Percentiles rank a stretch among this genome's conserved stretches.
Evolutionary conservation across 1,284 basidiomycete species (phyloP).

Genomic region (Cutaneotrichosporon cutaneum): DNA sequence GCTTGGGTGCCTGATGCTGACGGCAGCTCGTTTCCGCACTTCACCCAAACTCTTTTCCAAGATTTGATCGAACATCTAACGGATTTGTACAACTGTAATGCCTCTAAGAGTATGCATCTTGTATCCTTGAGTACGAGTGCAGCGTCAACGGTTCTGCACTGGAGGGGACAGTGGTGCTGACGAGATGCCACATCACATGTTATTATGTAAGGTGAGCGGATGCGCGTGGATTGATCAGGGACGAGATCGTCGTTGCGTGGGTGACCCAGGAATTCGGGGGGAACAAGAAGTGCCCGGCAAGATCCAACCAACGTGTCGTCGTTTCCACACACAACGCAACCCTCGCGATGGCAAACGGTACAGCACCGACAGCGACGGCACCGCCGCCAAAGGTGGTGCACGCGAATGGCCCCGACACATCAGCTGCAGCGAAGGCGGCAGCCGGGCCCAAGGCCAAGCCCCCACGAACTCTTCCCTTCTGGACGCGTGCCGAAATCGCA

Average conservation of each 20-base stretch:
- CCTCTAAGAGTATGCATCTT: not conserved
- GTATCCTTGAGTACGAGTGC: not conserved
- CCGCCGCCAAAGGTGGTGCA: not conserved
- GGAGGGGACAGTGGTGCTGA: no score
- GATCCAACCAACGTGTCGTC: no score
- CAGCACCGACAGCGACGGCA: not conserved
- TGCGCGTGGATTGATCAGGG: not conserved
- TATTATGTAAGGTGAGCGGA: not conserved
- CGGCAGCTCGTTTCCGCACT: constrained; percentile 14
- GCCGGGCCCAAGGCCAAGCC: constrained; percentile 8
- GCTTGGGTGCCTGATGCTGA: no score
- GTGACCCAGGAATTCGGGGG: not conserved
- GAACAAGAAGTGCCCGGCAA: no score
- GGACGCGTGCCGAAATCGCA: constrained; percentile 40
- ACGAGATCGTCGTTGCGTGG: not conserved
- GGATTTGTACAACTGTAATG: not conserved
- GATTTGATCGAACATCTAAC: constrained; percentile 2
- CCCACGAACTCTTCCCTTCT: constrained; percentile 3
- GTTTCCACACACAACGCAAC: not conserved
- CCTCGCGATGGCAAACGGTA: constrained; percentile 9
- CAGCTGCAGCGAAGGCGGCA: no score
- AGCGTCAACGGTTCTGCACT: no score
- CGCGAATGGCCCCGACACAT: not conserved
- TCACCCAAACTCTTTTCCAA: constrained; percentile 10
- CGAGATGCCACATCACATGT: not conserved